A percentile compares a stretch with the other conserved stretches of the same genome.
These are phyloP conservation scores for Cruciata laevipes DNA, from an alignment of 257 asterid genomes.

Conservation along the genomic window DNA sequence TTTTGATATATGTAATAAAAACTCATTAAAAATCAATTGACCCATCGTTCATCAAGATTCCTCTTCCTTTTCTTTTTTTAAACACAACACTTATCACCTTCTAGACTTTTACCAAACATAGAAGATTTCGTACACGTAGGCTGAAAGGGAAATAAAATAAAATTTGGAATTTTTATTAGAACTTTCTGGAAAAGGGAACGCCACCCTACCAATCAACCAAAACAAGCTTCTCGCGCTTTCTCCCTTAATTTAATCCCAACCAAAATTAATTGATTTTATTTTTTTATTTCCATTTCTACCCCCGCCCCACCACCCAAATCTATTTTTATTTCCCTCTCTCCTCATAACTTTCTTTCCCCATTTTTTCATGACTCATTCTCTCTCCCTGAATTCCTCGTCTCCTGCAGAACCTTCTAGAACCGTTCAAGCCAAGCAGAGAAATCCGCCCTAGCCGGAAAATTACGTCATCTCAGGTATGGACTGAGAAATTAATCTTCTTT, in stretches of 20 bases:
- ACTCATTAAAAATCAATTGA: neutral
- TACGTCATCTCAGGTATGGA: neutral
- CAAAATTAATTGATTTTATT: neutral
- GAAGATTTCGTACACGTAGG: constrained; percentile 4
- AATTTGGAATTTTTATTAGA: neutral
- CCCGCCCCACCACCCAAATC: constrained; percentile 5
- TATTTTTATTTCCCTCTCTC: neutral
- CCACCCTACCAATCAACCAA: neutral
- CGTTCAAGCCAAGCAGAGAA: neutral
- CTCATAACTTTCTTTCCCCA: too few species aligned
- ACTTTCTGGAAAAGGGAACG: constrained; percentile 16
- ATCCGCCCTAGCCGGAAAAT: neutral
- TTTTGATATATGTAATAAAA: too few species aligned
- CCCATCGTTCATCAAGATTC: neutral
- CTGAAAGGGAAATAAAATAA: neutral
- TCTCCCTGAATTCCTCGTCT: neutral
- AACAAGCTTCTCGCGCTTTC: constrained; percentile 20
- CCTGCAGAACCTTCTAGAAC: constrained; percentile 29
- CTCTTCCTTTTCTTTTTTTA: too few species aligned
- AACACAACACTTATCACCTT: neutral
- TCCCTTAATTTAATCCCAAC: constrained; percentile 4
- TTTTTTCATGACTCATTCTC: neutral
- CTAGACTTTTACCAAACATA: neutral
- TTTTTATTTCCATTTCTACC: neutral
- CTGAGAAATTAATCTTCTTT: neutral